Evolutionary conservation across 345 rosid genomes (phyloP).

Genomic region (Eucalyptus tenuipes): DNA sequence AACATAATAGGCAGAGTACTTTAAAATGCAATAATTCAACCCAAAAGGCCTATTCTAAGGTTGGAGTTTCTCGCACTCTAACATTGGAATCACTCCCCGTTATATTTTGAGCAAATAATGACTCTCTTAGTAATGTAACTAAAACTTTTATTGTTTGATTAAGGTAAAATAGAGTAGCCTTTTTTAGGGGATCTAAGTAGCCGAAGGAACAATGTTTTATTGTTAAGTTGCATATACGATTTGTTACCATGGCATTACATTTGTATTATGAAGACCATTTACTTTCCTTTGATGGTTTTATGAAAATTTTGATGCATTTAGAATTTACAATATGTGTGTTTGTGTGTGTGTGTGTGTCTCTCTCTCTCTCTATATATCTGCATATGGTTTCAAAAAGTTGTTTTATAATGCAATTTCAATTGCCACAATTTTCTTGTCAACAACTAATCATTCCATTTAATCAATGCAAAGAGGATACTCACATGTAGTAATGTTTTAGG

Average conservation of each 20-base stretch:
- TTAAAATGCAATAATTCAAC: background rate
- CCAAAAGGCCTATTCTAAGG: background rate
- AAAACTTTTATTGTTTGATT: background rate
- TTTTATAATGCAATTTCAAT: background rate
- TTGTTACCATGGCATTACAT: background rate
- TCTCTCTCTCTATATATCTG: background rate
- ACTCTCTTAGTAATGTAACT: background rate
- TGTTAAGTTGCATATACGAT: background rate
- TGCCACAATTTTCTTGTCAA: background rate
- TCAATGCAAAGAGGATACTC: background rate
- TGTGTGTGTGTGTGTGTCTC: too few species aligned
- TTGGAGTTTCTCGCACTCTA: background rate
- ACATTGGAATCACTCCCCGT: background rate
- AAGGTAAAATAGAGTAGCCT: background rate
- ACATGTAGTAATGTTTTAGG: background rate
- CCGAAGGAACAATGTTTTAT: background rate
- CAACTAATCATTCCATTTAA: background rate
- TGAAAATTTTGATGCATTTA: background rate
- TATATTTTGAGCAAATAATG: background rate
- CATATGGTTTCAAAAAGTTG: background rate
- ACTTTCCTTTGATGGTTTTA: background rate
- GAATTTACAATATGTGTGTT: background rate
- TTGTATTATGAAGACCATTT: background rate
- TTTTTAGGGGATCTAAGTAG: background rate
- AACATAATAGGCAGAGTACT: background rate